Evolutionary conservation across 2,329 filamentous ascomycete species (phyloP).

Genomic region (Helotiales sp.): DNA sequence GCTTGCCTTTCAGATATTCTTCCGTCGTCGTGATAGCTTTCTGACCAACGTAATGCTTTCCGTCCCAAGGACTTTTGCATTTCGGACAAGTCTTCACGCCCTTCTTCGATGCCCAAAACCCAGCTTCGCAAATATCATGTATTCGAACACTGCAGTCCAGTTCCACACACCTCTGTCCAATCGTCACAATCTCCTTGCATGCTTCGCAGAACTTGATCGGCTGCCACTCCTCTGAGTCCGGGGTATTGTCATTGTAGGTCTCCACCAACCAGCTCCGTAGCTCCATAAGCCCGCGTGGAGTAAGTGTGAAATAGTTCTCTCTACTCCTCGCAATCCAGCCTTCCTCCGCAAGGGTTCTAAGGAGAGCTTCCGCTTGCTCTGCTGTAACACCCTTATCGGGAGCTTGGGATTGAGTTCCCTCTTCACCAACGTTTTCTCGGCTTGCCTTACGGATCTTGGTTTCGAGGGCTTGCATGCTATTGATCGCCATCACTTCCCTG

Average conservation of each 20-base stretch:
- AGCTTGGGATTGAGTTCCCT: slow-evolving; percentile 42
- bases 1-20: slow-evolving; percentile 40
- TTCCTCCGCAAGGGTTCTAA: slow-evolving; percentile 73
- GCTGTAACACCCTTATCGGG: slow-evolving; percentile 69
- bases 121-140: slow-evolving; percentile 76
- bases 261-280: slow-evolving; percentile 82
- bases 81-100: slow-evolving; percentile 64
- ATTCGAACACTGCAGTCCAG: slow-evolving; percentile 71
- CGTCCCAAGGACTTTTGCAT: slow-evolving; percentile 58
- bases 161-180: slow-evolving; percentile 77
- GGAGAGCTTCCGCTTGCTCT: slow-evolving; percentile 74
- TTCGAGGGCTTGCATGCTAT: slow-evolving; percentile 74
- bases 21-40: slow-evolving; percentile 42
- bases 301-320: slow-evolving; percentile 75
- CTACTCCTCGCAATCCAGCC: slow-evolving; percentile 83
- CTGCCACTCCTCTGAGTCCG: slow-evolving; percentile 62
- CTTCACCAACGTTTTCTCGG: slow-evolving; percentile 37
- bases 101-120: slow-evolving; percentile 67
- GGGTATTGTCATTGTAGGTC: slow-evolving; percentile 80
- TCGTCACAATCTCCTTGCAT: slow-evolving; percentile 87
- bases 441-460: slow-evolving; percentile 66
- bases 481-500: slow-evolving; percentile 85
- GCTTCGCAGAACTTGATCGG: slow-evolving; percentile 86
- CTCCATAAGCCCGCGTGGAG: slow-evolving; percentile 82
- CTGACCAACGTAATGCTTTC: slow-evolving; percentile 43